Evolutionary conservation across 1,284 basidiomycete species (phyloP).

Genomic region (Apiotrichum laibachii): DNA sequence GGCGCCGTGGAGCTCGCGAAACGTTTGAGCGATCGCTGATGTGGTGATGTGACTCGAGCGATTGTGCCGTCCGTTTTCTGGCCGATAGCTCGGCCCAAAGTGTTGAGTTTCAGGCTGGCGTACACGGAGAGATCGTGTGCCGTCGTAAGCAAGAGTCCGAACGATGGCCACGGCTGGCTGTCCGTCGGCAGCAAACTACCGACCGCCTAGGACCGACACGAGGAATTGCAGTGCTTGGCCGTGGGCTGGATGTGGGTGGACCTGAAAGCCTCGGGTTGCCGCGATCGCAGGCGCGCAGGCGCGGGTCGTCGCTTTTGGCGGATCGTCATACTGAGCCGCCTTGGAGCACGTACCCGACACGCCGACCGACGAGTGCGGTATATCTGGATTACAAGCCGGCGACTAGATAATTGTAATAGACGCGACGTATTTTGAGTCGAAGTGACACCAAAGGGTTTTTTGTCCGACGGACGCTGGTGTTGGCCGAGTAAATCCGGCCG

Average conservation of each 20-base stretch:
- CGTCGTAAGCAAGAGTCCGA: background rate
- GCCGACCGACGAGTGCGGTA: no score
- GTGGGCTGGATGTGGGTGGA: background rate
- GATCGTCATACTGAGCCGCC: no score
- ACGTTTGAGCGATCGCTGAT: background rate
- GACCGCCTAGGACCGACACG: background rate
- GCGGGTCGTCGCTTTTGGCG: no score
- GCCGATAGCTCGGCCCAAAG: constrained; percentile 4
- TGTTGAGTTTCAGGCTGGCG: background rate
- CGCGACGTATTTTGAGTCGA: no score
- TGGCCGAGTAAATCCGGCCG: constrained; percentile 13
- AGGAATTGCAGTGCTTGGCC: background rate
- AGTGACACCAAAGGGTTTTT: background rate
- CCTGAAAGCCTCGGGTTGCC: no score
- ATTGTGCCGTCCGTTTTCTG: background rate
- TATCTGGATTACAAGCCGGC: no score
- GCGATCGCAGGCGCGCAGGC: no score
- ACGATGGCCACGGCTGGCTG: background rate
- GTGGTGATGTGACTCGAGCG: background rate
- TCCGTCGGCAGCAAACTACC: background rate
- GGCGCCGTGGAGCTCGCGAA: constrained; percentile 4
- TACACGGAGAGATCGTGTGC: background rate
- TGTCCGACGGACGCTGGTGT: constrained; percentile 4
- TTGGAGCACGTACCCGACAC: no score
- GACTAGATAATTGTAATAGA: no score